A percentile compares a stretch with the other conserved stretches of the same genome.
These are phyloP conservation scores for Ceratobasidium sp. DNA, from an alignment of 1,284 basidiomycete species.

Conservation along the genomic window DNA sequence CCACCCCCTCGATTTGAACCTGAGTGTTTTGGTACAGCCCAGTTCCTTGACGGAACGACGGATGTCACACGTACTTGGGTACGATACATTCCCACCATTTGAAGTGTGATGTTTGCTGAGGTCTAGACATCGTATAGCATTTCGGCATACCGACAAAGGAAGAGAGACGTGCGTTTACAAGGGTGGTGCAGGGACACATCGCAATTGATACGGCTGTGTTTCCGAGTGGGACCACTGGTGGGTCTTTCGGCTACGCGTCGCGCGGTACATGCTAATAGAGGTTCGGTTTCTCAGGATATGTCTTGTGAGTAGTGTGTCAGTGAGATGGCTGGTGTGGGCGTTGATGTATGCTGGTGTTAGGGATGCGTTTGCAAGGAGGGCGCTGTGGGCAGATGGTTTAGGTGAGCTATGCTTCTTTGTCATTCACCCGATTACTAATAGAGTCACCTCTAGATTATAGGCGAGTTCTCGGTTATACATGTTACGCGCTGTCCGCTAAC, in stretches of 20 bases:
- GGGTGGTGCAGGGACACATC: conserved; percentile 96
- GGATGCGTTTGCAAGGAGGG: conserved; percentile 85
- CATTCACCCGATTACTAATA: conserved; percentile 3
- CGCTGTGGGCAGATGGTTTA: conserved; percentile 92
- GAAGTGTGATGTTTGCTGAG: background rate
- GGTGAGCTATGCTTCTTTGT: conserved; percentile 62
- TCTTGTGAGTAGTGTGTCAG: conserved; percentile 64
- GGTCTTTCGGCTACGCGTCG: conserved; percentile 21
- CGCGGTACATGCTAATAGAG: background rate
- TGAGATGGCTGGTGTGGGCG: conserved; percentile 29
- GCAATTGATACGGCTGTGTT: conserved; percentile 89
- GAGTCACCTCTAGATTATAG: conserved; percentile 60
- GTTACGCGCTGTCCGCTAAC: conserved; percentile 4
- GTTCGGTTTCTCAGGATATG: conserved; percentile 62
- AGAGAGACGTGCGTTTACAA: conserved; percentile 90
- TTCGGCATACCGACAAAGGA: conserved; percentile 88
- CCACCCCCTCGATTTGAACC: background rate
- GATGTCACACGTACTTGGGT: conserved; percentile 93
- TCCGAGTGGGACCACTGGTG: conserved; percentile 87
- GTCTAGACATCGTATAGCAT: conserved; percentile 67
- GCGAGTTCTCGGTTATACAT: conserved; percentile 51
- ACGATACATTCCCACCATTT: conserved; percentile 51
- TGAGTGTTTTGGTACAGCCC: conserved; percentile 63
- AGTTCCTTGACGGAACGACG: conserved; percentile 94
- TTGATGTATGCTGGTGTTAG: conserved; percentile 58